A percentile compares a stretch with the other conserved stretches of the same genome.
Conservation (phyloP, 108 stramenopile genomes). For the Fistulifera pelliculosa region DNA sequence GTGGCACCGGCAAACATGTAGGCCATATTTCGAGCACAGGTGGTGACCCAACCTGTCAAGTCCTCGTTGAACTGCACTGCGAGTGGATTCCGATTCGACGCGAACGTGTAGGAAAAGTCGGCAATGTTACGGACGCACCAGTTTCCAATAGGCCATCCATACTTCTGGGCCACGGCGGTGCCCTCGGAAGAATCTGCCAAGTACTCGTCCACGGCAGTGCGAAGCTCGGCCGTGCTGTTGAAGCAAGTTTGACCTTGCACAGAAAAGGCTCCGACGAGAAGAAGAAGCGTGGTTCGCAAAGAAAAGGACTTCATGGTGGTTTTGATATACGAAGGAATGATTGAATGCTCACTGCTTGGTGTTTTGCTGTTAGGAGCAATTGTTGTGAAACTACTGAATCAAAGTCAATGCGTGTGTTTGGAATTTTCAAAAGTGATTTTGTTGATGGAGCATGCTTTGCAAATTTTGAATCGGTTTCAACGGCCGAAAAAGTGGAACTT, state of each 20-base stretch:
- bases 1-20: slow-evolving; percentile 21
- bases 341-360: too few species aligned
- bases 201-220: slow-evolving; percentile 9
- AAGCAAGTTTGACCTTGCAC: slow-evolving; percentile 9
- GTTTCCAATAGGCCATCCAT: slow-evolving; percentile 26
- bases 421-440: too few species aligned
- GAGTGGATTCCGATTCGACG: slow-evolving; percentile 8
- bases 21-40: slow-evolving; percentile 10
- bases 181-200: neutral
- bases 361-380: too few species aligned
- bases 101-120: slow-evolving; percentile 19
- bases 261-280: too few species aligned
- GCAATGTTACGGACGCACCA: slow-evolving; percentile 29
- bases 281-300: too few species aligned
- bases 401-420: too few species aligned
- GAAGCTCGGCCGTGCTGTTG: slow-evolving; percentile 10
- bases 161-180: slow-evolving; percentile 7
- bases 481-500: too few species aligned
- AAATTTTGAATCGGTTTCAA: too few species aligned
- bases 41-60: slow-evolving; percentile 24
- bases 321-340: too few species aligned
- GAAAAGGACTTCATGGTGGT: too few species aligned
- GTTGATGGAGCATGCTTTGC: too few species aligned
- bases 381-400: too few species aligned
- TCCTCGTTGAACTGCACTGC: slow-evolving; percentile 27